Conservation (phyloP, 192 early-diverging fungal species). For the Rhizoclosmatium sp. region DNA sequence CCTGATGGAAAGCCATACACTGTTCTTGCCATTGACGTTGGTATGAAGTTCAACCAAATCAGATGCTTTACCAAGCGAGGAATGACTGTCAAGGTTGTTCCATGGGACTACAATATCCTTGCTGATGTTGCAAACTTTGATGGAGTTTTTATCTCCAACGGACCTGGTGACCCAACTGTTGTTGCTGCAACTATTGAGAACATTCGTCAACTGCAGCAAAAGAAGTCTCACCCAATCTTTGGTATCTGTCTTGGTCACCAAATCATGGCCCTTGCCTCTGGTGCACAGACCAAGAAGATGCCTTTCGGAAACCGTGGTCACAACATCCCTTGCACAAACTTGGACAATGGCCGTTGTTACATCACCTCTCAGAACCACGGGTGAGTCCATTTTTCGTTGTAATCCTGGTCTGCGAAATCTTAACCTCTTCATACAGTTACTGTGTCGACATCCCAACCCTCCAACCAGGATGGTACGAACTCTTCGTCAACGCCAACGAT, state of each 20-base stretch:
- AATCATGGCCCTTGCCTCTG: conserved; percentile 90
- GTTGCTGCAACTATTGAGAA: conserved; percentile 80
- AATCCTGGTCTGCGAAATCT: too few species aligned
- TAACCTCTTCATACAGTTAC: conserved; percentile 49
- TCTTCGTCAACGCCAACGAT: conserved; percentile 99
- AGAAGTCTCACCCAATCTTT: conserved; percentile 89
- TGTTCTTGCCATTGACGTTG: conserved; percentile 94
- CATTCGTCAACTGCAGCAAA: conserved; percentile 70
- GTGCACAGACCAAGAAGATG: conserved; percentile 94
- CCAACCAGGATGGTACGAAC: conserved; percentile 77
- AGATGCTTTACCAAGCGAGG: conserved; percentile 96
- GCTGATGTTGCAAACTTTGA: conserved; percentile 59
- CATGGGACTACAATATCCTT: conserved; percentile 96
- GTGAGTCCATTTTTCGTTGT: conserved; percentile 28
- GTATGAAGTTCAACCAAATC: conserved; percentile 99
- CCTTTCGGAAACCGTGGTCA: conserved; percentile 99
- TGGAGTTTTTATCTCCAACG: conserved; percentile 90
- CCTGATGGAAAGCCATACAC: conserved; percentile 76
- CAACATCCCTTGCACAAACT: conserved; percentile 98
- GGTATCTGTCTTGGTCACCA: conserved; percentile 99
- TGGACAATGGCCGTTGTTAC: conserved; percentile 95
- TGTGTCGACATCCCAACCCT: conserved; percentile 88
- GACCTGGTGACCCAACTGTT: conserved; percentile 95
- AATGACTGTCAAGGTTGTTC: conserved; percentile 92
- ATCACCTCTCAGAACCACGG: conserved; percentile 99